Base-by-base conservation (phyloP, 441 rosid species). In the Erodium texanum region DNA sequence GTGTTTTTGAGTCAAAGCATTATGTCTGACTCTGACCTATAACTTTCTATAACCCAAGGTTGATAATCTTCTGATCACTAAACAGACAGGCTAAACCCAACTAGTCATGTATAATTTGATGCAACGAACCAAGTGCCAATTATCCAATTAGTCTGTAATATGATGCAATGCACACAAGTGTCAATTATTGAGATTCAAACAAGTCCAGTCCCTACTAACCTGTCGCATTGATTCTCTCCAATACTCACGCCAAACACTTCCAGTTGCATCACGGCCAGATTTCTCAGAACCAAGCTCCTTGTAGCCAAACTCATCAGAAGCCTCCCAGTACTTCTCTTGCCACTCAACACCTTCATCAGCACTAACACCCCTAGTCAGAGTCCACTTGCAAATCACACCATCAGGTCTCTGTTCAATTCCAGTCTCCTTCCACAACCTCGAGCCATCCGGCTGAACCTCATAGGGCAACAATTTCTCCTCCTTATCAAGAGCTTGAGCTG, bases 301-400 rank as follows among this genome's bases (percentile, higher is more conserved):
- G 52, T 89, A 80, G 22, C 87, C 97, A 59, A 89, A 79, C n/a
- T 89, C 97, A 79, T 89, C 87, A 66, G 98, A 74, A 77, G 96
- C 98, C 79, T 93, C 97, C 98, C 97, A 93, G 68, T 81, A 93
- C 80, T 93, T 93, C 68, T 89, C 97, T 77, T 90, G 98, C 93
- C 96, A 93, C 81, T 90, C 98, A 67, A 86, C 85, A 69, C 75
- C 86, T 72, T 89, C 79, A 56, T 87, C 86, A 61, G 85, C 88
- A 76, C 92, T 87, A 24, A 90, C 92, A 48, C 96, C 96, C 70
- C 97, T 87, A 34, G 69, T 78, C 95, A 93, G 76, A 8, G 98
- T 90, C 98, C 98, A 93, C 84, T 92, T 83, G 79, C 89, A 87
- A 66, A 87, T 78, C 64, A 93, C 83, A 43, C 98, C 98, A 83